These are phyloP conservation scores for Aschersonia sp. DNA, from an alignment of 2,329 filamentous ascomycete species.

Conservation along the genomic window DNA sequence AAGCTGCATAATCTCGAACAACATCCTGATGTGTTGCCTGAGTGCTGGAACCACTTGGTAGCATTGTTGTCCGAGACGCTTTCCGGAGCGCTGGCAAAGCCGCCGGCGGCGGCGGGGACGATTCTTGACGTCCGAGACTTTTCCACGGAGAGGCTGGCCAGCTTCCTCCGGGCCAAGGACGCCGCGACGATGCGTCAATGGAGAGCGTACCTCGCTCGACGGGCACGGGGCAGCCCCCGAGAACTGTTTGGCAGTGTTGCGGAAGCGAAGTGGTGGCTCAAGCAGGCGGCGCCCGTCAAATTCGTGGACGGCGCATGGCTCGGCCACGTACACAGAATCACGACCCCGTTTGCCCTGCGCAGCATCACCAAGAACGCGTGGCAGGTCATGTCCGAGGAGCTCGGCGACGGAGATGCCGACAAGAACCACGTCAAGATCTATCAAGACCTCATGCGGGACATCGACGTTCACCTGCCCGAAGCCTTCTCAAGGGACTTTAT, in stretches of 20 bases:
- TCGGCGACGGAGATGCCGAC: constrained; percentile 30
- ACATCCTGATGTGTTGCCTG: neutral
- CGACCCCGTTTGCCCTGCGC: constrained; percentile 22
- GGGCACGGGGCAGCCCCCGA: neutral
- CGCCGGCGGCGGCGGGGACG: neutral
- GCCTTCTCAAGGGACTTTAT: neutral
- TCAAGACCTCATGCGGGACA: constrained; percentile 10
- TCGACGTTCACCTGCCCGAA: constrained; percentile 6
- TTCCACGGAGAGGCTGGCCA: too few relatives aligned
- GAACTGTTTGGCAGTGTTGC: neutral
- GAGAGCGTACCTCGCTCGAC: neutral
- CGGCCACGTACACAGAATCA: constrained; percentile 22
- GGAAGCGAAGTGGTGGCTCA: neutral
- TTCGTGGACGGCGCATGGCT: constrained; percentile 35
- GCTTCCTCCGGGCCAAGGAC: too few relatives aligned
- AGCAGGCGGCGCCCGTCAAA: constrained; percentile 7
- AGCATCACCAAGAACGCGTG: constrained; percentile 20
- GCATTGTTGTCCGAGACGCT: neutral
- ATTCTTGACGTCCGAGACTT: too few relatives aligned
- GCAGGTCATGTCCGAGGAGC: constrained; percentile 34
- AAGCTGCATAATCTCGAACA: neutral
- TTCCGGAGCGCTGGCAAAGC: neutral
- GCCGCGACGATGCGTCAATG: neutral
- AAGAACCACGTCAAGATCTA: constrained; percentile 28
- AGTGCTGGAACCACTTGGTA: neutral